A percentile compares a stretch with the other conserved stretches of the same genome.
Conservation (phyloP, 2,329 filamentous ascomycete species). For the Lachnellula occidentalis region DNA sequence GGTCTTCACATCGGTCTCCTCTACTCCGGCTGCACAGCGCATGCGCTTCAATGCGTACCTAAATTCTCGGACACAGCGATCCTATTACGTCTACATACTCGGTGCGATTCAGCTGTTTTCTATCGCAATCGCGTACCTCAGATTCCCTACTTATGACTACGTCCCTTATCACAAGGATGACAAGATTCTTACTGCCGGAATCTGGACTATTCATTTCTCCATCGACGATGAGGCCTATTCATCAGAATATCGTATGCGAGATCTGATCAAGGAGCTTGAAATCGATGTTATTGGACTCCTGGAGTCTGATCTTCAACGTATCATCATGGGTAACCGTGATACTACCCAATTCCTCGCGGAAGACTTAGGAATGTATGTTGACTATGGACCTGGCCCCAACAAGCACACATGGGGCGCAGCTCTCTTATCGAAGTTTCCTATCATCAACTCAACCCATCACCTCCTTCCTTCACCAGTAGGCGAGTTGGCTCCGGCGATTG, state of each 20-base stretch:
- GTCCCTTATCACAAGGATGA: constrained; percentile 82
- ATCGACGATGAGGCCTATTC: constrained; percentile 99
- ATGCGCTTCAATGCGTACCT: constrained; percentile 32
- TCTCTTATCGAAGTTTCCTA: constrained; percentile 93
- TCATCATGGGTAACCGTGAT: constrained; percentile 99
- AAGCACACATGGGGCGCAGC: constrained; percentile 98
- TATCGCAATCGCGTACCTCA: constrained; percentile 73
- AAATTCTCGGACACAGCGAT: constrained; percentile 44
- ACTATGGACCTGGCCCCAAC: constrained; percentile 94
- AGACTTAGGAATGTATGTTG: constrained; percentile 97
- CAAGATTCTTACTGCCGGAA: constrained; percentile 85
- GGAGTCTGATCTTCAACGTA: constrained; percentile 88
- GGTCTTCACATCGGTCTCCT: constrained; percentile 63
- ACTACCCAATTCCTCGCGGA: constrained; percentile 92
- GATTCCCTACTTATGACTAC: constrained; percentile 91
- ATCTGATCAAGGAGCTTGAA: constrained; percentile 88
- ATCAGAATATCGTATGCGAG: constrained; percentile 87
- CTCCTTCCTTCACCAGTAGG: constrained; percentile 89
- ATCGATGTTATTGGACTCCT: constrained; percentile 95
- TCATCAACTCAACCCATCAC: constrained; percentile 94
- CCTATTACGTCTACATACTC: constrained; percentile 68
- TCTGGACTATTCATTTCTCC: constrained; percentile 98
- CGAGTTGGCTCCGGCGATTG: constrained; percentile 90
- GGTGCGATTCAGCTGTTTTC: constrained; percentile 75
- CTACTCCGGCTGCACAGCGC: constrained; percentile 32